Conservation (phyloP, 1,284 basidiomycete species). For the Pterulicium gracile region DNA sequence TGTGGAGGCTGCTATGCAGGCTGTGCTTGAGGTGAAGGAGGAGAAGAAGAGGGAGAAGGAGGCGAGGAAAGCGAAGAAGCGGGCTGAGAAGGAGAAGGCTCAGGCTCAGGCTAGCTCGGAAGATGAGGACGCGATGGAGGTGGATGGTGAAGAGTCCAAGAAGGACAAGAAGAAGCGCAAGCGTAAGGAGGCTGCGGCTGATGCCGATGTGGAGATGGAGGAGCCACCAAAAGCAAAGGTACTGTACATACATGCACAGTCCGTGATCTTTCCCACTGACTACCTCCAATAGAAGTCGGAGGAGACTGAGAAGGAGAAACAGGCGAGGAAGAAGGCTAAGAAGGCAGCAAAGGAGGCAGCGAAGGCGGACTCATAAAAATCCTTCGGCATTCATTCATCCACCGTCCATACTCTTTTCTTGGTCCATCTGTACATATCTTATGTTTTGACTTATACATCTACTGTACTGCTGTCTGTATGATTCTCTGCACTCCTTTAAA, state of each 20-base stretch:
- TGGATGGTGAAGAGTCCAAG: constrained; percentile 34
- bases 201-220: constrained; percentile 15
- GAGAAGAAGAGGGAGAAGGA: constrained; percentile 72
- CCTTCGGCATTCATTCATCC: not conserved
- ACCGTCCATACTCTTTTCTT: not conserved
- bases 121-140: constrained; percentile 30
- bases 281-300: constrained; percentile 22
- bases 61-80: constrained; percentile 61
- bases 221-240: constrained; percentile 27
- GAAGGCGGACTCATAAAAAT: constrained; percentile 9
- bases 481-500: constrained; percentile 5
- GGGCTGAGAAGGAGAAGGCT: constrained; percentile 48
- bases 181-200: constrained; percentile 35
- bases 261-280: constrained; percentile 4
- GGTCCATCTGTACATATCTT: not conserved
- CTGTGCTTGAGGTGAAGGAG: constrained; percentile 66
- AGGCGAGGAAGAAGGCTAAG: constrained; percentile 60
- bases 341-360: constrained; percentile 61
- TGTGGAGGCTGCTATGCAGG: constrained; percentile 52
- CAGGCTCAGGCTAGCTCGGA: constrained; percentile 24
- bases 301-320: constrained; percentile 64
- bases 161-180: constrained; percentile 68
- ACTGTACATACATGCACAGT: constrained; percentile 5
- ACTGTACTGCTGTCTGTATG: constrained; percentile 5
- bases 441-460: constrained; percentile 1